phyloP scores from a whole-genome alignment of 768 basidiomycete species.

The Tephrocybe sp. region DNA sequence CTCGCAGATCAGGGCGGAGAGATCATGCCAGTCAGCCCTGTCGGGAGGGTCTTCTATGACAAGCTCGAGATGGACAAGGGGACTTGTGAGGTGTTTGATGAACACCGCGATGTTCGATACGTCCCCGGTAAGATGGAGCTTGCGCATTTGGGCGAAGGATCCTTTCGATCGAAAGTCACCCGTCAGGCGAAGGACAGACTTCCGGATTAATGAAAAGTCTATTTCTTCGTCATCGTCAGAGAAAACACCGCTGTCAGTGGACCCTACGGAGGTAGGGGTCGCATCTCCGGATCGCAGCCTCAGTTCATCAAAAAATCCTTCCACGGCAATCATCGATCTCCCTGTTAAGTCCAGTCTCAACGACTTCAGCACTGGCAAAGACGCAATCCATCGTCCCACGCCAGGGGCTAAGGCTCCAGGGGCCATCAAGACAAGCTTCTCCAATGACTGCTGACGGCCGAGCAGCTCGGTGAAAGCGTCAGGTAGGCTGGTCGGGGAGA shows the following conservation, averaged over 20 bases:
- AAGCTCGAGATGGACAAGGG: slow-evolving; percentile 68
- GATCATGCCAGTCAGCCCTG: slow-evolving; percentile 71
- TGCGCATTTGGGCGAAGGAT: slow-evolving; percentile 56
- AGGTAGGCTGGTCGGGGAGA: slow-evolving; percentile 65
- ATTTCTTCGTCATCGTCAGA: slow-evolving; percentile 60
- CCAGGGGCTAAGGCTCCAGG: slow-evolving; percentile 71
- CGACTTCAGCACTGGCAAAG: slow-evolving; percentile 56
- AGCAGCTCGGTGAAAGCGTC: slow-evolving; percentile 70
- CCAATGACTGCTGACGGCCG: slow-evolving; percentile 53
- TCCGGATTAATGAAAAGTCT: slow-evolving; percentile 74
- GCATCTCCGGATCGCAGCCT: slow-evolving; percentile 61
- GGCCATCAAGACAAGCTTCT: slow-evolving; percentile 64
- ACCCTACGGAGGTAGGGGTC: slow-evolving; percentile 64
- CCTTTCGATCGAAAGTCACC: slow-evolving; percentile 55
- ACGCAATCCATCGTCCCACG: slow-evolving; percentile 73
- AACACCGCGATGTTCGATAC: slow-evolving; percentile 69
- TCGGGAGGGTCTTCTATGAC: slow-evolving; percentile 79
- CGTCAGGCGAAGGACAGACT: slow-evolving; percentile 62
- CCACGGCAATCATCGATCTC: slow-evolving; percentile 64
- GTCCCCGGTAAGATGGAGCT: slow-evolving; percentile 67
- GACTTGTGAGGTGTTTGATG: slow-evolving; percentile 63
- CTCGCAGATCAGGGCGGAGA: slow-evolving; percentile 61
- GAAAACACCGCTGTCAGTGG: slow-evolving; percentile 76
- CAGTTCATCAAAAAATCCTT: slow-evolving; percentile 77
- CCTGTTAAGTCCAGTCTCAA: slow-evolving; percentile 73